These are phyloP conservation scores for Xylaria sp. DNA, from an alignment of 495 filamentous ascomycete genomes.

Conservation along the genomic window DNA sequence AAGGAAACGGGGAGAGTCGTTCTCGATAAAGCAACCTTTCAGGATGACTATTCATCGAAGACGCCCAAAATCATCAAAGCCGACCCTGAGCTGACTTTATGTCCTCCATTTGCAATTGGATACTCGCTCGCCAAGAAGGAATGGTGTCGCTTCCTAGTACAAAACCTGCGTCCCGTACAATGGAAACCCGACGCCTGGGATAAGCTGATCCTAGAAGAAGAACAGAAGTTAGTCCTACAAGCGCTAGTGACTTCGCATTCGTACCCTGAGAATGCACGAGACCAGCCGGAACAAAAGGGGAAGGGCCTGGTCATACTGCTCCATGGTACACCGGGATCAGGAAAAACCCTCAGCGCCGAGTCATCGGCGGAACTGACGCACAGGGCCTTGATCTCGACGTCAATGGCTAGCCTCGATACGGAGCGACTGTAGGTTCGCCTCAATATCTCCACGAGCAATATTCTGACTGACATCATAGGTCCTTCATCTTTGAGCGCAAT, in stretches of 20 bases:
- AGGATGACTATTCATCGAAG: slow-evolving; percentile 40
- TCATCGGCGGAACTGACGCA: slow-evolving; percentile 47
- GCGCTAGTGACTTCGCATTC: slow-evolving; percentile 76
- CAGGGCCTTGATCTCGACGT: slow-evolving; percentile 45
- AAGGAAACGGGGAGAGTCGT: slow-evolving; percentile 40
- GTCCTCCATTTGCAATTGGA: slow-evolving; percentile 68
- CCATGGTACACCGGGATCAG: slow-evolving; percentile 56
- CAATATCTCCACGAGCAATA: slow-evolving; percentile 76
- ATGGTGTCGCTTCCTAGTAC: slow-evolving; percentile 81
- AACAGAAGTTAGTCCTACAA: slow-evolving; percentile 78
- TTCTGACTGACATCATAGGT: slow-evolving; percentile 75
- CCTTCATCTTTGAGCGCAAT: slow-evolving; percentile 70
- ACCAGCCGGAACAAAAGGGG: slow-evolving; percentile 74
- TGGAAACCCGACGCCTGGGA: slow-evolving; percentile 81
- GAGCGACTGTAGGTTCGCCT: slow-evolving; percentile 62
- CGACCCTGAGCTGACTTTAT: slow-evolving; percentile 41
- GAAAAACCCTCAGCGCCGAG: slow-evolving; percentile 61
- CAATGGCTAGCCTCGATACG: slow-evolving; percentile 20
- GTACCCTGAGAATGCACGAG: slow-evolving; percentile 52
- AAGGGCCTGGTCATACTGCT: slow-evolving; percentile 56
- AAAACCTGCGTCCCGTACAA: slow-evolving; percentile 72
- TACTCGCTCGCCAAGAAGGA: slow-evolving; percentile 81
- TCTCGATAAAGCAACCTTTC: slow-evolving; percentile 47
- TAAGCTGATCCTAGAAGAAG: slow-evolving; percentile 72
- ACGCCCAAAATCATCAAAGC: slow-evolving; percentile 24